phyloP scores from a whole-genome alignment of 352 stramenopile species.

The Pythium brachiatum region DNA sequence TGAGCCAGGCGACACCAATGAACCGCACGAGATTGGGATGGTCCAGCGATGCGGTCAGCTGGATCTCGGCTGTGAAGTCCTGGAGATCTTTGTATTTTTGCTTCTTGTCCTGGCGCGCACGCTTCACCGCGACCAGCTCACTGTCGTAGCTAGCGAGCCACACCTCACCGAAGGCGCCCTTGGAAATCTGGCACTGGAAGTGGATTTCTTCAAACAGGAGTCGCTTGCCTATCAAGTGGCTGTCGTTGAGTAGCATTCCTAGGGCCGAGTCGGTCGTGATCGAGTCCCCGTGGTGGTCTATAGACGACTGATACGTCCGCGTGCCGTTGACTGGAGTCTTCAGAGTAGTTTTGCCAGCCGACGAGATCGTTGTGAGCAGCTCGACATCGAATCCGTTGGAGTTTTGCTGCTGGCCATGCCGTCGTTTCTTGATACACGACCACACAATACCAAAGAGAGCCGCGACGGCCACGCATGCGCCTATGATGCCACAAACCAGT shows the following conservation, averaged over 20 bases:
- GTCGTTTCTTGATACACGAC: background rate
- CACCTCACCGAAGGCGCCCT: slow-evolving; percentile 55
- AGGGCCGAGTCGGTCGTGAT: slow-evolving; percentile 13
- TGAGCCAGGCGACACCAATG: slow-evolving; percentile 48
- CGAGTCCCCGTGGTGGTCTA: slow-evolving; percentile 9
- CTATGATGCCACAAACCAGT: background rate
- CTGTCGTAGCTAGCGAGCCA: slow-evolving; percentile 27
- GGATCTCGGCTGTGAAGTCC: slow-evolving; percentile 52
- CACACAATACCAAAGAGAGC: background rate
- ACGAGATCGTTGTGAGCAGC: background rate
- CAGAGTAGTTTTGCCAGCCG: background rate
- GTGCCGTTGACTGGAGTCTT: background rate
- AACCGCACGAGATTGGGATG: slow-evolving; percentile 48
- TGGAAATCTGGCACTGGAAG: slow-evolving; percentile 35
- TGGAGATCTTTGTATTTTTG: slow-evolving; percentile 25
- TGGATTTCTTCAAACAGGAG: slow-evolving; percentile 43
- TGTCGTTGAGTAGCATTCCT: slow-evolving; percentile 32
- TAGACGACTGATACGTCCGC: slow-evolving; percentile 5
- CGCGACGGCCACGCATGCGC: background rate
- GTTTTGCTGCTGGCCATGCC: background rate
- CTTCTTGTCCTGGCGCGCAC: slow-evolving; percentile 12
- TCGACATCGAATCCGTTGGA: background rate
- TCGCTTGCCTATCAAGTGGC: slow-evolving; percentile 29
- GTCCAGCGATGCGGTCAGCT: slow-evolving; percentile 38
- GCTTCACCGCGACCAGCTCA: slow-evolving; percentile 20